Percentiles rank a stretch among this genome's conserved stretches.
Conservation (phyloP, 768 basidiomycete genomes). For the Arthromyces matolae region DNA sequence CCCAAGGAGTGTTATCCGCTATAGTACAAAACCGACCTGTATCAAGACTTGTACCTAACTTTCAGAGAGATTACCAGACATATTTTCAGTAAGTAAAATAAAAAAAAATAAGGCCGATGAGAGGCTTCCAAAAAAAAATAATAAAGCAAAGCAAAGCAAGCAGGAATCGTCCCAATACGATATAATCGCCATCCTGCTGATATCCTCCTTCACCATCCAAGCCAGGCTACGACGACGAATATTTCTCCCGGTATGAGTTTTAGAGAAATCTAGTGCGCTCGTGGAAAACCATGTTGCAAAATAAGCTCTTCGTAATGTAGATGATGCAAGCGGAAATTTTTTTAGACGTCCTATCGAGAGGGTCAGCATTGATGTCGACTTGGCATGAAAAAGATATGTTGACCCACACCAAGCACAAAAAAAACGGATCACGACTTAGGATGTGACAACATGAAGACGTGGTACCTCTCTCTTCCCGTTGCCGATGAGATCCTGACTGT, state of each 20-base stretch:
- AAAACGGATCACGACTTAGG: conserved; percentile 19
- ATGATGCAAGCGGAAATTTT: conserved; percentile 7
- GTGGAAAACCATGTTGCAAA: conserved; percentile 1
- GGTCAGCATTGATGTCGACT: neutral
- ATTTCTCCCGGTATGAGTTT: conserved; percentile 3
- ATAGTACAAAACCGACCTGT: conserved; percentile 12
- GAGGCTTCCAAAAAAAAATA: conserved; percentile 13
- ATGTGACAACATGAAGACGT: conserved; percentile 19
- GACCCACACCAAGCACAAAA: too few species aligned
- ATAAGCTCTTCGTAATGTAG: conserved; percentile 11
- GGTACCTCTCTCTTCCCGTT: conserved; percentile 36
- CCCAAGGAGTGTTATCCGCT: conserved; percentile 12
- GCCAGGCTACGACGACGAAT: conserved; percentile 5
- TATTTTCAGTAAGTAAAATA: conserved; percentile 14
- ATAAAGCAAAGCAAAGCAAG: conserved; percentile 10
- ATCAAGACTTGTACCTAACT: conserved; percentile 13
- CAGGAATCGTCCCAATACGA: conserved; percentile 14
- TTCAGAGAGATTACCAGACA: conserved; percentile 15
- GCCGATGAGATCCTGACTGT: conserved; percentile 34
- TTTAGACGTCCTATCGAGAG: neutral
- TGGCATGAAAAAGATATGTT: neutral
- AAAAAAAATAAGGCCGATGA: neutral
- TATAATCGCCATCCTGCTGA: conserved; percentile 13
- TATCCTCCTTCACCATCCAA: conserved; percentile 8
- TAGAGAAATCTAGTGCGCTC: neutral